Conservation (phyloP, 495 filamentous ascomycete species). For the Pseudevernia furfuracea region DNA sequence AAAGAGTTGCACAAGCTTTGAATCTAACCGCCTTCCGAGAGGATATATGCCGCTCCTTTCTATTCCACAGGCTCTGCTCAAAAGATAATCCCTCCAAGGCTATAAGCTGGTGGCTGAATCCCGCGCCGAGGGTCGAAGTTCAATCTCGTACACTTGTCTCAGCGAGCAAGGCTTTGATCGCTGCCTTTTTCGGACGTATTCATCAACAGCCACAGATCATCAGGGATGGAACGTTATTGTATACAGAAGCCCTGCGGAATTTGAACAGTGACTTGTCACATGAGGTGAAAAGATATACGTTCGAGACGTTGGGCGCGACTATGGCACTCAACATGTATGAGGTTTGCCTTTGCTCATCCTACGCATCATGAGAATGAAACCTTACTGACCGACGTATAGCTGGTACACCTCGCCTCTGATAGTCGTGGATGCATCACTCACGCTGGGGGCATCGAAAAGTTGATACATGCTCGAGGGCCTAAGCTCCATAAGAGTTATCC, state of each 20-base stretch:
- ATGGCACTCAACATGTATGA: slow-evolving; percentile 20
- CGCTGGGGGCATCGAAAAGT: slow-evolving; percentile 2
- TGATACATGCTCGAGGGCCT: slow-evolving; percentile 12
- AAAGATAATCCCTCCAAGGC: slow-evolving; percentile 4
- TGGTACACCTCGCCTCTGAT: not conserved
- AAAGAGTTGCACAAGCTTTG: slow-evolving; percentile 1
- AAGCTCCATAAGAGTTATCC: slow-evolving; percentile 9
- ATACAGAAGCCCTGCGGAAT: slow-evolving; percentile 8
- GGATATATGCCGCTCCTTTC: slow-evolving; percentile 15
- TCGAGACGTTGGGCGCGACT: slow-evolving; percentile 14
- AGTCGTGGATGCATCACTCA: slow-evolving; percentile 2
- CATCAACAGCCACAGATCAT: slow-evolving; percentile 9
- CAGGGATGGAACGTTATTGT: not conserved
- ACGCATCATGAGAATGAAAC: not conserved
- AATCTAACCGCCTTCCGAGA: slow-evolving; percentile 14
- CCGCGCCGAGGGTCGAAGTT: slow-evolving; percentile 7
- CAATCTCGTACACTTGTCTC: slow-evolving; percentile 16
- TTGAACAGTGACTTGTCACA: slow-evolving; percentile 3
- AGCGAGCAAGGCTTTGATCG: slow-evolving; percentile 15
- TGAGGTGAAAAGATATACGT: not conserved
- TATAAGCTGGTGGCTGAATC: slow-evolving; percentile 12
- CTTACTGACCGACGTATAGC: slow-evolving; percentile 1
- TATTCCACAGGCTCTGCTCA: slow-evolving; percentile 6
- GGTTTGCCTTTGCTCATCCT: slow-evolving; percentile 4
- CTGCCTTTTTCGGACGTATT: slow-evolving; percentile 12